A percentile compares a stretch with the other conserved stretches of the same genome.
Conservation (phyloP, 2,329 filamentous ascomycete genomes). For the Paraconiothyrium sp. region DNA sequence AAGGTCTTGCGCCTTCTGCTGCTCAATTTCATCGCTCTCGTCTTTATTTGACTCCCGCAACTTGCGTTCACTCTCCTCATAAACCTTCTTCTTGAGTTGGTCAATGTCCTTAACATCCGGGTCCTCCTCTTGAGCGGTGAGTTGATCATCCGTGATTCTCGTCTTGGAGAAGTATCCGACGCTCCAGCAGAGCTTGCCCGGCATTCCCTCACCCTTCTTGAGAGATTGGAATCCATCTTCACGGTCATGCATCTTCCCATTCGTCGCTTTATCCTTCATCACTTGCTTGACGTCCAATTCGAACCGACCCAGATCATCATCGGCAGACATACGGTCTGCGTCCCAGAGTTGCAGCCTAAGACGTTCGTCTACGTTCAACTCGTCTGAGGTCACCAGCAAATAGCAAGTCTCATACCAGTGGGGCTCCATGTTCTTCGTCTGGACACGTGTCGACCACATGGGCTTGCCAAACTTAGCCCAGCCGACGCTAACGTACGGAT, state of each 20-base stretch:
- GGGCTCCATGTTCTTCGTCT: constrained; percentile 72
- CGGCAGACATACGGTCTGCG: constrained; percentile 75
- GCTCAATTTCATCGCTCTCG: constrained; percentile 70
- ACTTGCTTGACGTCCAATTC: constrained; percentile 73
- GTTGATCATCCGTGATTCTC: constrained; percentile 68
- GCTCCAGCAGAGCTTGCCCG: constrained; percentile 73
- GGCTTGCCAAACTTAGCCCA: constrained; percentile 83
- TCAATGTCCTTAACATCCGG: constrained; percentile 65
- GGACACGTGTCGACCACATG: constrained; percentile 71
- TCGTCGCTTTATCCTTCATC: constrained; percentile 68
- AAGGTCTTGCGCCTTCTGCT: constrained; percentile 74
- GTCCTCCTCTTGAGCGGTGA: constrained; percentile 69
- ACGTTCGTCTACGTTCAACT: constrained; percentile 76
- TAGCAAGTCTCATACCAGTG: constrained; percentile 76
- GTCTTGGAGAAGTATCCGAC: constrained; percentile 77
- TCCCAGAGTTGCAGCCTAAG: constrained; percentile 79
- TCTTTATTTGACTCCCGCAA: constrained; percentile 71
- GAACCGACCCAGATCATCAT: constrained; percentile 78
- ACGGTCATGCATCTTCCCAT: constrained; percentile 69
- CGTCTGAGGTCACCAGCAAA: constrained; percentile 74
- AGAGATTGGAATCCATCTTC: constrained; percentile 73
- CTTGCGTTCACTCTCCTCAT: constrained; percentile 65
- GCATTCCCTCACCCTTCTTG: constrained; percentile 72
- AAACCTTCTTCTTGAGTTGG: constrained; percentile 67
- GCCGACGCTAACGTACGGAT: constrained; percentile 75